Conservation (phyloP, 345 rosid species). For the Arabidopsis suecica region DNA sequence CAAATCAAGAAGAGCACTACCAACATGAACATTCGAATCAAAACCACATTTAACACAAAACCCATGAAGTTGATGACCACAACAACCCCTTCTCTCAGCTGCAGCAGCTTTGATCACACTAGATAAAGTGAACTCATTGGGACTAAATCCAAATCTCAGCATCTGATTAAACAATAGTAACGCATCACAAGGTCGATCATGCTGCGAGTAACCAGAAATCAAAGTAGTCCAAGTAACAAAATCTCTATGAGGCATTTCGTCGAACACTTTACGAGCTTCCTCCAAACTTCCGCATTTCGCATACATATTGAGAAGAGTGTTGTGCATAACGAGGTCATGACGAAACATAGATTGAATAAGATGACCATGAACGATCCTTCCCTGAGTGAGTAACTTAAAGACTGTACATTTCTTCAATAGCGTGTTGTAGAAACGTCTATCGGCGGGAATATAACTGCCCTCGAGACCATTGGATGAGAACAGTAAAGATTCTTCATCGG, state of each 20-base stretch:
- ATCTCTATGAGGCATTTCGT: constrained; percentile 54
- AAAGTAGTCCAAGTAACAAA: constrained; percentile 66
- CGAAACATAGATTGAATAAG: constrained; percentile 45
- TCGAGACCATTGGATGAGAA: constrained; percentile 44
- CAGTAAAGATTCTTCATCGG: constrained; percentile 5
- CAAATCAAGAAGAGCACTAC: constrained; percentile 66
- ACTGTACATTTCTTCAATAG: constrained; percentile 56
- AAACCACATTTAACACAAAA: constrained; percentile 56
- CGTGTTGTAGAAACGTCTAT: constrained; percentile 47
- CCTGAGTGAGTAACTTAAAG: constrained; percentile 47
- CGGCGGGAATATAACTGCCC: constrained; percentile 40
- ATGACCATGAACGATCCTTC: constrained; percentile 53
- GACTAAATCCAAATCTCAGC: constrained; percentile 51
- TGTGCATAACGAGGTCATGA: constrained; percentile 50
- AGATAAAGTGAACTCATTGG: constrained; percentile 63
- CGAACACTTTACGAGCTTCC: constrained; percentile 58
- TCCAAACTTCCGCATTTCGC: constrained; percentile 56
- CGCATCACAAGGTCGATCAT: constrained; percentile 52
- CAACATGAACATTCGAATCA: constrained; percentile 60
- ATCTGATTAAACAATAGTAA: constrained; percentile 53
- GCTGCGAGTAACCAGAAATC: constrained; percentile 67
- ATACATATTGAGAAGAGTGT: constrained; percentile 54
- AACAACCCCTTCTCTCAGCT: constrained; percentile 29
- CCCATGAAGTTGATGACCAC: constrained; percentile 63
- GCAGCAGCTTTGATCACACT: constrained; percentile 69